phyloP scores from a whole-genome alignment of 257 asterid genomes.

The Scutellaria minor region DNA sequence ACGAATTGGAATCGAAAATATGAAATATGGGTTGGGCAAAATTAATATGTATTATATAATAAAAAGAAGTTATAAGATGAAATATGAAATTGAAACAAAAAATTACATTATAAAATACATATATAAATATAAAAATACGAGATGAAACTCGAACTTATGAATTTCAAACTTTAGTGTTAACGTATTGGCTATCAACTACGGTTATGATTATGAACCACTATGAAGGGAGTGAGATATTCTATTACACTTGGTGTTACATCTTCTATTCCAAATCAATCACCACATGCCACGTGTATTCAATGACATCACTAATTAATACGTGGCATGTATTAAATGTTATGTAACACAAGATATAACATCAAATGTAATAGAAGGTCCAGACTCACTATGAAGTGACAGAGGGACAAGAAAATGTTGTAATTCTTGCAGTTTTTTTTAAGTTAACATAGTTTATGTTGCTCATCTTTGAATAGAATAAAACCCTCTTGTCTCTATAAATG shows the following conservation, averaged over 20 bases:
- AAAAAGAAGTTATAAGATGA: too few relatives aligned
- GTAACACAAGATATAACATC: too few relatives aligned
- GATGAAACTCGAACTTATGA: not conserved
- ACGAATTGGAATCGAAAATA: too few relatives aligned
- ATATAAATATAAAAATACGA: not conserved
- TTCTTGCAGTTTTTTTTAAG: not conserved
- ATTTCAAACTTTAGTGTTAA: not conserved
- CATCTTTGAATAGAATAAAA: not conserved
- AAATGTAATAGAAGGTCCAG: too few relatives aligned
- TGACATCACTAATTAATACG: too few relatives aligned
- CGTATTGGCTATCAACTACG: not conserved
- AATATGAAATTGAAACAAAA: not conserved
- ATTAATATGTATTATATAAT: too few relatives aligned
- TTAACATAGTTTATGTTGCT: not conserved
- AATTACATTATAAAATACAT: not conserved
- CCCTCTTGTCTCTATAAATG: not conserved
- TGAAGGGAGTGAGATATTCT: too few relatives aligned
- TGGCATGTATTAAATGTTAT: too few relatives aligned
- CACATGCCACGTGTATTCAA: too few relatives aligned
- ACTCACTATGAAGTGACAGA: not conserved
- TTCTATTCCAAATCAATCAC: too few relatives aligned
- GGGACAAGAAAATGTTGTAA: constrained; percentile 12
- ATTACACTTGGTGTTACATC: too few relatives aligned
- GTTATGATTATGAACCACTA: not conserved
- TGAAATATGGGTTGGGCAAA: too few relatives aligned